Percentiles rank a stretch among this genome's conserved stretches.
These are phyloP conservation scores for Gypsophila paniculata DNA, from an alignment of 179 eudicot species.

Conservation along the genomic window DNA sequence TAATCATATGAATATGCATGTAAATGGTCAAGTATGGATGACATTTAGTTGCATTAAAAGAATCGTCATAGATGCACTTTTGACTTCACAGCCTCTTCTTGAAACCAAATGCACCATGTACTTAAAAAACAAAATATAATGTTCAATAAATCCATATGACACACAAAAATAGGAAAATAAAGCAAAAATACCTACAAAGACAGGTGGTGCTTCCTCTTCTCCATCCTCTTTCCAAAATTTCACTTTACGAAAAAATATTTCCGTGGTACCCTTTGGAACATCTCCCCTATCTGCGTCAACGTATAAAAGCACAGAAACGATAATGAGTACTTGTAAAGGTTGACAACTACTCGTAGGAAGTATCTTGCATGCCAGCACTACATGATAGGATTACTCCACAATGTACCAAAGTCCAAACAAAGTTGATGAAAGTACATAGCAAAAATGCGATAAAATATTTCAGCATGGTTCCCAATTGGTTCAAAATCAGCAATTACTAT, in stretches of 20 bases:
- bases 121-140: not conserved
- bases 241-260: constrained; percentile 90
- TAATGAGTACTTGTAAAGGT: not conserved
- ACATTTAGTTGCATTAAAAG: constrained; percentile 1
- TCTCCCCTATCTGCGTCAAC: constrained; percentile 74
- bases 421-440: constrained; percentile 3
- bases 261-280: constrained; percentile 86
- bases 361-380: not conserved
- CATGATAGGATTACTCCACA: not conserved
- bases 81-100: constrained; percentile 4
- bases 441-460: not conserved
- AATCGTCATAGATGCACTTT: not conserved
- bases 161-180: not conserved
- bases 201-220: constrained; percentile 96
- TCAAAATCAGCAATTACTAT: not conserved
- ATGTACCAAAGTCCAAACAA: not conserved
- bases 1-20: not conserved
- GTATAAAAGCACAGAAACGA: constrained; percentile 13
- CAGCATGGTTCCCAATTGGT: not conserved
- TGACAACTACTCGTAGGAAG: constrained; percentile 7
- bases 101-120: not conserved
- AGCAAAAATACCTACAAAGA: constrained; percentile 78
- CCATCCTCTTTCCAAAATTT: constrained; percentile 98
- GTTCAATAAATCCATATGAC: constrained; percentile 1
- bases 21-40: not conserved